These are phyloP conservation scores for Oryza longistaminata DNA, from an alignment of 176 grass and related monocot species.

Conservation along the genomic window DNA sequence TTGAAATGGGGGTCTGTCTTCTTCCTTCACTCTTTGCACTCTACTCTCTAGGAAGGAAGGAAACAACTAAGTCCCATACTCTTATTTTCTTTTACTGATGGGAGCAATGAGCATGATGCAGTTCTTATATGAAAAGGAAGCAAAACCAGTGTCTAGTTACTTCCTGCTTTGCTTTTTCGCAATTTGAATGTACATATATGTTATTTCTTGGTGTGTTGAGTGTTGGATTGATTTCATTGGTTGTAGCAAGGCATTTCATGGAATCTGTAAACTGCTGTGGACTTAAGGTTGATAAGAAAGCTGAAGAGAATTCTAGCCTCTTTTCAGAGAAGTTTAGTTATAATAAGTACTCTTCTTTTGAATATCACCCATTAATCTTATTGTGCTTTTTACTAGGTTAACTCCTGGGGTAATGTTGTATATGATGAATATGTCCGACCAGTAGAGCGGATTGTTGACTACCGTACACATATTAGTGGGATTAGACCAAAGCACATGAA, in stretches of 20 bases:
- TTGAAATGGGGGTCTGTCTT: too few species aligned
- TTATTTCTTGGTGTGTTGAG: not conserved
- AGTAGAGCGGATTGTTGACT: constrained; percentile 81
- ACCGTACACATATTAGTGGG: constrained; percentile 85
- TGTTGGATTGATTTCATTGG: not conserved
- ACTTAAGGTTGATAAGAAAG: constrained; percentile 10
- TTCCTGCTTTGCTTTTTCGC: not conserved
- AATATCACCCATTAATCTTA: constrained; percentile 19
- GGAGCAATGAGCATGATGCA: not conserved
- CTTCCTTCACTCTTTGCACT: too few species aligned
- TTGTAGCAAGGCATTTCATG: constrained; percentile 12
- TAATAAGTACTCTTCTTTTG: constrained; percentile 15
- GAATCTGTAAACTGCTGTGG: not conserved
- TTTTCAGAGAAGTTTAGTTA: constrained; percentile 7
- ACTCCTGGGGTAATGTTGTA: constrained; percentile 75
- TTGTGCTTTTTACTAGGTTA: constrained; percentile 59
- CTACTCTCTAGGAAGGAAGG: not conserved
- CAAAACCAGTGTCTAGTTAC: not conserved
- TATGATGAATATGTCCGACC: constrained; percentile 82
- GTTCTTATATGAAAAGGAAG: not conserved
- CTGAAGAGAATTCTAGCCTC: not conserved
- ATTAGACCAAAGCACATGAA: constrained; percentile 92
- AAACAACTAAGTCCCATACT: not conserved
- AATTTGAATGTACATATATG: not conserved
- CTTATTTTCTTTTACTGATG: not conserved